Base-by-base conservation (phyloP, 2,329 filamentous ascomycete genomes). In the Phaeosphaeriaceae sp. region DNA sequence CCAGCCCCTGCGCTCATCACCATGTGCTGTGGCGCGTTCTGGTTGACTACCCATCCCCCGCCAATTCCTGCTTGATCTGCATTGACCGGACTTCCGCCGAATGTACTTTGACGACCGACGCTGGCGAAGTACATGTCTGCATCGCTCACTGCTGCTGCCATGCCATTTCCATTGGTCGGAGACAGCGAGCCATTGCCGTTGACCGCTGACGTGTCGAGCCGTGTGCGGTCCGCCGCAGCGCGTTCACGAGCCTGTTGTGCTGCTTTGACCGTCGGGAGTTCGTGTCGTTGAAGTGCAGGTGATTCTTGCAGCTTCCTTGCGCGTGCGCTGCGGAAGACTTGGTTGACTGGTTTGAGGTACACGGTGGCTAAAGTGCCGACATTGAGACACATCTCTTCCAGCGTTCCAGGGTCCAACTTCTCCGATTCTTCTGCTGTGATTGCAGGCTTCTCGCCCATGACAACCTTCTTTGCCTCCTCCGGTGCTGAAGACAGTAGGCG, bases 331-430 rank as follows among this genome's bases (percentile, higher is more conserved):
- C 95, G 90, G 84, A 99, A 99, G 10, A 99, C 95, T 53, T 95
- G 94, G 76, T 98, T 93, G 6, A 99, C 94, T 3, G 95, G 95
- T 78, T 99, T 99, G 50, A 99, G 87, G 78, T 99, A 99, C 51
- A 99, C 94, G 0, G 95, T 99, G 3, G 95, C 95, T 3, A 99
- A 85, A 0, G 95, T 98, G 65, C 95, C 95, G 47, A 99, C 93
- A 68, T 94, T 96, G 58, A 99, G 86, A 73, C 95, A 98, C 87
- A 99, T 94, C 76, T 99, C 95, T 79, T 99, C 95, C 7, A 99
- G 84, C 0, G 95, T 99, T 47, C 86, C 84, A 0, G 93, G 89
- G 74, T 99, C 95, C 2, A 99, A 86, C 66, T 94, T 94, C 80
- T 99, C 95, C 25, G 91, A 93, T 78, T 99, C 95, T 58, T 77